A percentile compares a stretch with the other conserved stretches of the same genome.
Conservation (phyloP, 2,329 filamentous ascomycete genomes). For the Cercospora sp. region DNA sequence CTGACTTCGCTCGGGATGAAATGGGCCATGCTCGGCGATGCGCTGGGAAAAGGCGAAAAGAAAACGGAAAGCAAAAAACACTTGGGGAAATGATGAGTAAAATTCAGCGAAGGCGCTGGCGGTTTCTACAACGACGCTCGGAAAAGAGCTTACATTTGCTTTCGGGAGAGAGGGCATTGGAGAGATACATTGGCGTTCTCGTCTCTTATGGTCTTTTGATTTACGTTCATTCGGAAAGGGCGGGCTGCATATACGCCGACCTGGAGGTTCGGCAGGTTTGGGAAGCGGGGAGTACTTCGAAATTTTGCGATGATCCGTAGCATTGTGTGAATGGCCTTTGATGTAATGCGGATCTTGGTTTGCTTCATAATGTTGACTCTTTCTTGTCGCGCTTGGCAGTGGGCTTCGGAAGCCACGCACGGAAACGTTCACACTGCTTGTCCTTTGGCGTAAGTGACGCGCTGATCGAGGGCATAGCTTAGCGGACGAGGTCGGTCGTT, state of each 20-base stretch:
- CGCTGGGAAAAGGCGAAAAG: background rate
- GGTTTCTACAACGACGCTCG: constrained; percentile 5
- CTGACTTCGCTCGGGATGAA: background rate
- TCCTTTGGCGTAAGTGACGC: background rate
- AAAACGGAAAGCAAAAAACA: background rate
- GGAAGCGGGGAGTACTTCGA: background rate
- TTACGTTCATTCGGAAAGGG: background rate
- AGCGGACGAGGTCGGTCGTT: background rate
- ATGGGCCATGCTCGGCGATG: background rate
- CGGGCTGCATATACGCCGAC: background rate
- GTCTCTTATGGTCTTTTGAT: background rate
- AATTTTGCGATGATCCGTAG: background rate
- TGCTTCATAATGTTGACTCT: background rate
- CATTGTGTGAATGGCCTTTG: background rate
- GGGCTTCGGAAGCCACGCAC: background rate
- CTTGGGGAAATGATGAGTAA: background rate
- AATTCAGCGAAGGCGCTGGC: constrained; percentile 5
- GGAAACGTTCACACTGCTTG: background rate
- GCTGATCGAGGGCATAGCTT: background rate
- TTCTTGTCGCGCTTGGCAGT: background rate
- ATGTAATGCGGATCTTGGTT: background rate
- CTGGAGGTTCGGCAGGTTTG: background rate
- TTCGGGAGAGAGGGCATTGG: background rate
- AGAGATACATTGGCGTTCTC: background rate
- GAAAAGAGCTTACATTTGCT: background rate